Evolutionary conservation across 257 asterid species (phyloP).

Genomic region (Solanum pinnatisectum): DNA sequence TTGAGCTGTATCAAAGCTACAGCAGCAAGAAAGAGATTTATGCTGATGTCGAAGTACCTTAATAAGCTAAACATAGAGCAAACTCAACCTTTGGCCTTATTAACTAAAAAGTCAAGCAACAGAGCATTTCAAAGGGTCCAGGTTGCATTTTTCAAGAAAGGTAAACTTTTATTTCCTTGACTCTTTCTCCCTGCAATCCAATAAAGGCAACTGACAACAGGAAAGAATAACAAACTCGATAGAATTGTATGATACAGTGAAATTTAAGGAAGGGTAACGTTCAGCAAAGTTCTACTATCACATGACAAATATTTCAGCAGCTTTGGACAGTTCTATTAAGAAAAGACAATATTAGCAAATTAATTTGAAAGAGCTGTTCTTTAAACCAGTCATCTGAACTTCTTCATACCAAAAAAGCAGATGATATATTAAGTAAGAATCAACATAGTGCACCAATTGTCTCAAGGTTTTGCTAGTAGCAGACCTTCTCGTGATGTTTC

Average conservation of each 20-base stretch:
- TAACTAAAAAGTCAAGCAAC: not conserved
- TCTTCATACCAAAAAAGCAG: not conserved
- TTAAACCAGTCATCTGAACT: not conserved
- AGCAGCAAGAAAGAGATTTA: not conserved
- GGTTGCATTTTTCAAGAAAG: not conserved
- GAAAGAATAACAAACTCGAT: not conserved
- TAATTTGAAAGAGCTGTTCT: not conserved
- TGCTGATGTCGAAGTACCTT: not conserved
- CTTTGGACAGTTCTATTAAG: not conserved
- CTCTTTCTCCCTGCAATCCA: not conserved
- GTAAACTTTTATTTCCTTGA: not conserved
- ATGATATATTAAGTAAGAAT: not conserved
- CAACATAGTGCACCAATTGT: constrained; percentile 6
- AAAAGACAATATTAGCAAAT: not conserved
- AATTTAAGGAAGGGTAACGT: not conserved
- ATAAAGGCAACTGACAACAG: not conserved
- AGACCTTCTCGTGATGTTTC: constrained; percentile 67
- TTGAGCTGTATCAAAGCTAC: not conserved
- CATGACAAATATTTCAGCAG: not conserved
- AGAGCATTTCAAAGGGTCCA: not conserved
- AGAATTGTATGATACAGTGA: not conserved
- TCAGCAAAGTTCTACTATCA: not conserved
- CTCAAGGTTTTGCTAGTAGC: constrained; percentile 7
- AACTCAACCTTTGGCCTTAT: not conserved
- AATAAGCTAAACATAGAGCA: not conserved